Evolutionary conservation across 257 asterid species (phyloP).

Genomic region (Jasminum sambac): DNA sequence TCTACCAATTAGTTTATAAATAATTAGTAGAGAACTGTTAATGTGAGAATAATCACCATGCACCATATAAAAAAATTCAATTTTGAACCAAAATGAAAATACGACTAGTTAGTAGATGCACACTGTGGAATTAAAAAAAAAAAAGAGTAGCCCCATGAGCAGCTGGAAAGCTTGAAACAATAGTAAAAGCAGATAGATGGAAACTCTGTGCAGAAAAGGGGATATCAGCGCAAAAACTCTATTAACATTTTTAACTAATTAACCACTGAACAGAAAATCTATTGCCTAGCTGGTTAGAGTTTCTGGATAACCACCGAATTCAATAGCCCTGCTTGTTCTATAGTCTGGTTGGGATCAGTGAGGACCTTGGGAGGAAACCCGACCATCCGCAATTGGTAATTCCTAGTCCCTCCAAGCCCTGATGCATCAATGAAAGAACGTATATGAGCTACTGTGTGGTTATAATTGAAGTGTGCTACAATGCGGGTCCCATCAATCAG

Average conservation of each 20-base stretch:
- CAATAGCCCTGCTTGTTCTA: conserved; percentile 82
- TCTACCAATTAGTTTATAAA: no score
- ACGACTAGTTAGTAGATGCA: neutral
- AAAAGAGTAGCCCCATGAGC: conserved; percentile 13
- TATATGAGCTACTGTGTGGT: conserved; percentile 70
- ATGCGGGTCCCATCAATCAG: conserved; percentile 92
- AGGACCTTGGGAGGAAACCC: conserved; percentile 91
- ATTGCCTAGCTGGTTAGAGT: conserved; percentile 29
- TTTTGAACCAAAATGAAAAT: neutral
- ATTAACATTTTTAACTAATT: no score
- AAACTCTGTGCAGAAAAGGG: no score
- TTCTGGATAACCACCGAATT: conserved; percentile 92
- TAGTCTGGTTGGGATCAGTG: conserved; percentile 69
- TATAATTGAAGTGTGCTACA: conserved; percentile 85
- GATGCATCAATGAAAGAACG: conserved; percentile 79
- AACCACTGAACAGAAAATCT: neutral
- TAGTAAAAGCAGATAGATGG: neutral
- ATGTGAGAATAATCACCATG: neutral
- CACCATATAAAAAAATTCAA: neutral
- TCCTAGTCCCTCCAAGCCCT: conserved; percentile 58
- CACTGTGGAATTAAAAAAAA: conserved; percentile 11
- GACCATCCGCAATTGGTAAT: conserved; percentile 74
- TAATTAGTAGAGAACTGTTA: no score
- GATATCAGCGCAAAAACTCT: no score
- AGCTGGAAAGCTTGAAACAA: conserved; percentile 19